Evolutionary conservation across 805 yeast species (phyloP).

Genomic region (Sugiyamaella chiloensis): DNA sequence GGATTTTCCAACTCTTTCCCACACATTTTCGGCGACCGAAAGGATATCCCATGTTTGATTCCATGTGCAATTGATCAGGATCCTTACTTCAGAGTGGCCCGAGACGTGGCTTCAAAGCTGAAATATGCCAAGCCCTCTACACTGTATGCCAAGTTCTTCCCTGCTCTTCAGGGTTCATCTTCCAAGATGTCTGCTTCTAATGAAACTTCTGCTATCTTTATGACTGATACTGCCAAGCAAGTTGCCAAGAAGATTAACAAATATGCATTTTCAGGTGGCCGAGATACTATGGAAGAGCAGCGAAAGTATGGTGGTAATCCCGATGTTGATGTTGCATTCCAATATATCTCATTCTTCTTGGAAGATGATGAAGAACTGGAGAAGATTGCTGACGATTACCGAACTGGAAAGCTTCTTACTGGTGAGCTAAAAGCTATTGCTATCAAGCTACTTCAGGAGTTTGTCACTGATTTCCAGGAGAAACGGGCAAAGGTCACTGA

Average conservation of each 20-base stretch:
- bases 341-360: slow-evolving; percentile 83
- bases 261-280: slow-evolving; percentile 95
- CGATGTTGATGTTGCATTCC: slow-evolving; percentile 92
- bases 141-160: slow-evolving; percentile 93
- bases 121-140: slow-evolving; percentile 88
- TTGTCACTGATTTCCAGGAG: slow-evolving; percentile 78
- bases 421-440: slow-evolving; percentile 93
- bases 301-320: slow-evolving; percentile 88
- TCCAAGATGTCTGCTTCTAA: slow-evolving; percentile 97
- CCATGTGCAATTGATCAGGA: slow-evolving; percentile 99
- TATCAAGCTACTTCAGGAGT: slow-evolving; percentile 73
- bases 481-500: slow-evolving; percentile 66
- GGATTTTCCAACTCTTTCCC: slow-evolving; percentile 97
- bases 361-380: slow-evolving; percentile 82
- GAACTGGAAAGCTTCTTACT: slow-evolving; percentile 75
- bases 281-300: slow-evolving; percentile 84
- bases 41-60: slow-evolving; percentile 91
- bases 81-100: slow-evolving; percentile 94
- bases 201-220: slow-evolving; percentile 84
- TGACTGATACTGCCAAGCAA: slow-evolving; percentile 92
- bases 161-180: slow-evolving; percentile 93
- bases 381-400: slow-evolving; percentile 60
- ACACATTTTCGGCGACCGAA: slow-evolving; percentile 77
- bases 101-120: slow-evolving; percentile 95
- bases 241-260: slow-evolving; percentile 93